Percentiles rank a stretch among this genome's conserved stretches.
phyloP scores from a whole-genome alignment of 2,329 filamentous ascomycete species.

The Pyricularia sp. region DNA sequence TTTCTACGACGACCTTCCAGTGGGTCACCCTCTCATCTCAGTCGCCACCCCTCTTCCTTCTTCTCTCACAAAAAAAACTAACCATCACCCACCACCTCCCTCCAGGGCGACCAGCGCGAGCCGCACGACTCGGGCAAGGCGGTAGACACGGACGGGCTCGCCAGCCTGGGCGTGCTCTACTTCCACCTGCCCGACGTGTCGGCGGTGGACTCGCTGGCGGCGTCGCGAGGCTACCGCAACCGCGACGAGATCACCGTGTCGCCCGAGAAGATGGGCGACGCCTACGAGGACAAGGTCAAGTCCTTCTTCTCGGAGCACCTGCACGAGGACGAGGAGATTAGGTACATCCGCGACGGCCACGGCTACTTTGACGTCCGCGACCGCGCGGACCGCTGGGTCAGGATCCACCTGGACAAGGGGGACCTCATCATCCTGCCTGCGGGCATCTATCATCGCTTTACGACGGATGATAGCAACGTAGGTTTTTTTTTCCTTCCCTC shows the following conservation, averaged over 20 bases:
- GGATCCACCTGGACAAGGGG: conserved; percentile 73
- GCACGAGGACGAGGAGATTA: conserved; percentile 97
- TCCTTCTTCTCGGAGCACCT: conserved; percentile 91
- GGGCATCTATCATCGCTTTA: conserved; percentile 96
- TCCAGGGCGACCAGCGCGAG: conserved; percentile 83
- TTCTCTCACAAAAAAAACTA: conserved; percentile 2
- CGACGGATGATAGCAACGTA: conserved; percentile 84
- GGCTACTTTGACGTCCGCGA: conserved; percentile 92
- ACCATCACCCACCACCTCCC: conserved; percentile 6
- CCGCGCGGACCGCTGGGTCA: conserved; percentile 77
- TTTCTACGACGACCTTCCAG: conserved; percentile 2
- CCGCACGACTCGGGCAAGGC: conserved; percentile 76
- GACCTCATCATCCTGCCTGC: conserved; percentile 91
- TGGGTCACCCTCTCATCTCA: not conserved
- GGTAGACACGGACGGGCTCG: conserved; percentile 57
- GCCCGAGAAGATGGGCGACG: conserved; percentile 71
- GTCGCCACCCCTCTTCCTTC: not conserved
- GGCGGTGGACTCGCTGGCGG: conserved; percentile 65
- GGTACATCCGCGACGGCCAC: conserved; percentile 80
- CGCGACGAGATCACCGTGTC: conserved; percentile 89
- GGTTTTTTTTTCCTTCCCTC: conserved; percentile 26
- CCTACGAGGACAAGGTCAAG: conserved; percentile 91
- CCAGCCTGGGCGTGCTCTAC: conserved; percentile 72
- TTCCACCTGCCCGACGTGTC: conserved; percentile 54
- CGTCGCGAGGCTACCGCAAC: conserved; percentile 78